phyloP scores from a whole-genome alignment of 768 basidiomycete species.

The Rhizopogon vesiculosus region DNA sequence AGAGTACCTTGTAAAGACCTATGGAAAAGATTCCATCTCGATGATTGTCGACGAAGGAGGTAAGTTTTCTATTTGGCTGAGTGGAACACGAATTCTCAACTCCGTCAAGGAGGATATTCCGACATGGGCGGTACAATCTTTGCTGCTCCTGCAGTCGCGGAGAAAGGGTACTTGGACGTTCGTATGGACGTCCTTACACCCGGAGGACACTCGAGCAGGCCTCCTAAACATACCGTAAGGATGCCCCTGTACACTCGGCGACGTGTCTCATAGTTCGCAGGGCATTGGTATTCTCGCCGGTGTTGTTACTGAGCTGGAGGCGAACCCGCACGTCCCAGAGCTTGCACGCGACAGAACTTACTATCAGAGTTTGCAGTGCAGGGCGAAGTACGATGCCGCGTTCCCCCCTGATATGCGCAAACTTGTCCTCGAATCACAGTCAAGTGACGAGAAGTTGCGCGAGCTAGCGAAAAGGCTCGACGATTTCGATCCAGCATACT shows the following conservation, averaged over 20 bases:
- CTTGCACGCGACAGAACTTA: slow-evolving; percentile 22
- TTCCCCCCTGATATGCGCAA: slow-evolving; percentile 20
- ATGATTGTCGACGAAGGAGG: slow-evolving; percentile 62
- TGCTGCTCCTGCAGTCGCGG: slow-evolving; percentile 27
- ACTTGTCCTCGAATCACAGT: slow-evolving; percentile 18
- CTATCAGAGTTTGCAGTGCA: slow-evolving; percentile 35
- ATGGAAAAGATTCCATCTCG: slow-evolving; percentile 46
- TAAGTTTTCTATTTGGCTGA: slow-evolving; percentile 6
- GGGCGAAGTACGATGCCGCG: slow-evolving; percentile 33
- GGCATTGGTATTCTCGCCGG: slow-evolving; percentile 49
- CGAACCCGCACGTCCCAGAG: slow-evolving; percentile 32
- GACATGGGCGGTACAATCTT: slow-evolving; percentile 26
- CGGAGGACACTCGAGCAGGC: slow-evolving; percentile 53
- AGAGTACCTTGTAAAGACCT: slow-evolving; percentile 33
- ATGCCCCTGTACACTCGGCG: background rate
- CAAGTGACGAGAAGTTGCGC: slow-evolving; percentile 14
- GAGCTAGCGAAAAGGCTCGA: slow-evolving; percentile 12
- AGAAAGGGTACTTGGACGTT: slow-evolving; percentile 42
- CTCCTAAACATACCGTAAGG: slow-evolving; percentile 47
- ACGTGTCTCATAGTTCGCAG: slow-evolving; percentile 9
- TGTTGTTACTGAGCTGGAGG: slow-evolving; percentile 44
- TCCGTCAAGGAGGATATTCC: slow-evolving; percentile 21
- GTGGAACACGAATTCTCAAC: background rate
- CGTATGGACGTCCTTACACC: slow-evolving; percentile 38
- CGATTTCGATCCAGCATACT: slow-evolving; percentile 17